Base-by-base conservation (phyloP, 371 early-diverging fungal species). In the Circinella umbellata region DNA sequence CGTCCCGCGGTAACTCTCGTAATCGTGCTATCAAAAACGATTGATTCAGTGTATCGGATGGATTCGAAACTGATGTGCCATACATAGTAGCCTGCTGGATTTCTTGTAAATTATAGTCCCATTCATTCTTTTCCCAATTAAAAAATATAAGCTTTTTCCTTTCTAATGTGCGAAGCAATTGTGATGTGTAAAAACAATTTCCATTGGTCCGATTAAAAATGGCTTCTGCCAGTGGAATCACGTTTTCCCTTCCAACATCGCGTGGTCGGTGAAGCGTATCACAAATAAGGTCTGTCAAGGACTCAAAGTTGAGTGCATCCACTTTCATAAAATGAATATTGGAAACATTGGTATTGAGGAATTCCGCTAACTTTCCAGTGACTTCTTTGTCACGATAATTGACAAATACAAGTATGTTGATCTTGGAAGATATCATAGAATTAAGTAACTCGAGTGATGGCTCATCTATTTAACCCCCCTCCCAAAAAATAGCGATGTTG, bases 81-180 rank as follows among this genome's bases (percentile, higher is more conserved):
- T n/a, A 38, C 7, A 27, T 57, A 18, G 66, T 38, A 7, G 61
- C 61, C 6, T 61, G 39, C n/a, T 61, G 17, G n/a, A 83, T 77
- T 35, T 76, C 79, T 3, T 59, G 37, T 7, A 80, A 35, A 42
- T 80, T 78, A 59, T 76, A 83, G 34, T 78, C 80, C 83, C 83
- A 83, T 67, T 79, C 71, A 36, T 83, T 83, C 38, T 77, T 71
- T 36, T 80, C 79, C 83, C 83, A 83, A 51, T 80, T 76, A 63
- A 83, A 83, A 55, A 77, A 83, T 6, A 83, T 80, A 4, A 80
- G 55, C 42, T 74, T 77, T 55, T 83, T 80, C 46, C 79, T 79
- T 61, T 80, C 80, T n/a, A 79, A 67, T 5, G 80, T 72, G 20
- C 67, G 69, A 9, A 83, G 67, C 51, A 80, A 61, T 59, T 83